These are phyloP conservation scores for Tritrichomonas foetus DNA, from an alignment of 208 protist genomes.

Conservation along the genomic window DNA sequence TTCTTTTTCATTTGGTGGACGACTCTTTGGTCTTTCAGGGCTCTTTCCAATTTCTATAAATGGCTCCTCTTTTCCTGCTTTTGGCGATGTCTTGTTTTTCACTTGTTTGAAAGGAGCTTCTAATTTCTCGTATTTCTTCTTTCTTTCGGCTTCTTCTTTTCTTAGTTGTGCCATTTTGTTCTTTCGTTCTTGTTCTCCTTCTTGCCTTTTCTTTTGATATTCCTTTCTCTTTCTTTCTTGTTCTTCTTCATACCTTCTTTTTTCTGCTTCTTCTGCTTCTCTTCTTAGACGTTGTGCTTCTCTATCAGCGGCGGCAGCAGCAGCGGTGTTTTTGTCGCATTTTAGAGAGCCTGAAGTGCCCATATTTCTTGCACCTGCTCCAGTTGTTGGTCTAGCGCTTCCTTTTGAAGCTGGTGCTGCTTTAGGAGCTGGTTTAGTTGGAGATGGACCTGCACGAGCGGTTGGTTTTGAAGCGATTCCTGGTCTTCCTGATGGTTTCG, in stretches of 20 bases:
- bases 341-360: too few species aligned
- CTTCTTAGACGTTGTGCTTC: background rate
- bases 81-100: background rate
- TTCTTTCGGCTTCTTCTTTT: background rate
- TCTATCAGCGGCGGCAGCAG: too few species aligned
- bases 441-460: background rate
- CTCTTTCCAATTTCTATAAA: too few species aligned
- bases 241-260: background rate
- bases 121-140: background rate
- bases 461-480: background rate
- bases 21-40: background rate
- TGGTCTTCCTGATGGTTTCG: background rate
- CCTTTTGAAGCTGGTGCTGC: background rate
- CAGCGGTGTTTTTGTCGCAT: too few species aligned
- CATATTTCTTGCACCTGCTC: too few species aligned
- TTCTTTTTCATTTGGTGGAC: background rate
- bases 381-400: too few species aligned
- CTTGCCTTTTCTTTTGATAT: background rate
- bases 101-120: background rate
- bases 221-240: background rate
- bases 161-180: background rate
- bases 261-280: background rate
- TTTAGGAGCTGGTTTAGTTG: background rate
- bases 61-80: background rate
- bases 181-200: background rate